phyloP scores from a whole-genome alignment of 306 rosid species.

The Trifolium subterraneum region DNA sequence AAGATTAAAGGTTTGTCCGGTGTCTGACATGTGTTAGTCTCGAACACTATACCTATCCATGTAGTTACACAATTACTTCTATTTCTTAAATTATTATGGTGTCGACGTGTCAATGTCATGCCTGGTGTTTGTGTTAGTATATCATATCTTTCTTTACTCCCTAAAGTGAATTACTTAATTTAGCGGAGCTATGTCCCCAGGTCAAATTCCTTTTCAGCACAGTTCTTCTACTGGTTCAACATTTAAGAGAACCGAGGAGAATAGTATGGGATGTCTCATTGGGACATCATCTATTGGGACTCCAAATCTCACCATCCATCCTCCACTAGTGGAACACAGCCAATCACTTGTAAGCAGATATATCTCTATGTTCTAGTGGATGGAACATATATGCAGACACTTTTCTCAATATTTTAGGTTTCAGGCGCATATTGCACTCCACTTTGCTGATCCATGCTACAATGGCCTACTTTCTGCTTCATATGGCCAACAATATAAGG shows the following conservation, averaged over 20 bases:
- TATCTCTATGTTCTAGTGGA: slow-evolving; percentile 27
- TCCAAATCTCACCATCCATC: slow-evolving; percentile 51
- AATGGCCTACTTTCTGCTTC: slow-evolving; percentile 51
- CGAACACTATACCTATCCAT: neutral
- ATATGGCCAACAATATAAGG: slow-evolving; percentile 55
- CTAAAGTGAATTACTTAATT: slow-evolving; percentile 1
- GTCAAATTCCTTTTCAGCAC: slow-evolving; percentile 39
- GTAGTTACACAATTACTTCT: neutral
- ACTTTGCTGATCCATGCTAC: slow-evolving; percentile 52
- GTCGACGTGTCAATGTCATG: neutral
- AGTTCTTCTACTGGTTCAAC: slow-evolving; percentile 49
- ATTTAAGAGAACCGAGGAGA: slow-evolving; percentile 43
- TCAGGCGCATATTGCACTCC: slow-evolving; percentile 63
- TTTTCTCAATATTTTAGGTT: slow-evolving; percentile 38
- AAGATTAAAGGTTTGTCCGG: neutral
- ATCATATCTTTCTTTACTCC: neutral
- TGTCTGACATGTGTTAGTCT: neutral
- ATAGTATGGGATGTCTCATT: slow-evolving; percentile 40
- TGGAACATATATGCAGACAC: slow-evolving; percentile 34
- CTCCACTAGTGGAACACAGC: slow-evolving; percentile 46
- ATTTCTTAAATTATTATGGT: neutral
- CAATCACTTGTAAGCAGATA: slow-evolving; percentile 64
- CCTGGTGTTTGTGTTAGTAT: neutral
- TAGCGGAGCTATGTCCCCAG: slow-evolving; percentile 7
- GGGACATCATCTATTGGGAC: slow-evolving; percentile 41